These are phyloP conservation scores for Adansonia grandidieri DNA, from an alignment of 441 rosid genomes.

Conservation along the genomic window DNA sequence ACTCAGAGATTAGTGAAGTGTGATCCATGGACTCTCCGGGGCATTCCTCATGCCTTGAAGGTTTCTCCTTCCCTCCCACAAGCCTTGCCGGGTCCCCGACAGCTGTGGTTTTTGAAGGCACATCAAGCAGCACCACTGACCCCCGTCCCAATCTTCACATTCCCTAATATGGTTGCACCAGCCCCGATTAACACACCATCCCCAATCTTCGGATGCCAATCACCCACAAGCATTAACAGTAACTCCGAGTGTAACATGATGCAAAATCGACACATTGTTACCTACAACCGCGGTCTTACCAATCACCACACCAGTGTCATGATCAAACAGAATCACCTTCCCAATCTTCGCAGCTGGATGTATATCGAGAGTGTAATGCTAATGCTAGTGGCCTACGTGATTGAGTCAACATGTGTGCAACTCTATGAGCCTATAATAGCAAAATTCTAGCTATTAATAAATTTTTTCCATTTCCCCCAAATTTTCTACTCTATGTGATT, in stretches of 20 bases:
- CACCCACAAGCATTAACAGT: conserved; percentile 72
- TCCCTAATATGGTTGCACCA: conserved; percentile 85
- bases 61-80: conserved; percentile 84
- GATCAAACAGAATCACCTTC: conserved; percentile 81
- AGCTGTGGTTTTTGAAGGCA: conserved; percentile 74
- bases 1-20: conserved; percentile 80
- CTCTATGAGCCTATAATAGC: conserved; percentile 74
- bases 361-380: conserved; percentile 86
- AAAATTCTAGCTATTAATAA: background rate
- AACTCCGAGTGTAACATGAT: conserved; percentile 92
- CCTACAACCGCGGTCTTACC: conserved; percentile 92
- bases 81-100: conserved; percentile 94
- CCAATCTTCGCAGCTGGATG: conserved; percentile 94
- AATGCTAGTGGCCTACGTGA: conserved; percentile 75
- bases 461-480: background rate
- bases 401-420: conserved; percentile 79
- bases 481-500: background rate
- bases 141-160: conserved; percentile 83
- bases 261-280: conserved; percentile 87
- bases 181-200: conserved; percentile 95
- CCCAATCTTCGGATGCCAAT: conserved; percentile 90
- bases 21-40: conserved; percentile 98
- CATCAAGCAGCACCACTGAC: conserved; percentile 79
- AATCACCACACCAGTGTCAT: conserved; percentile 82
- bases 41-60: conserved; percentile 62